A percentile compares a stretch with the other conserved stretches of the same genome.
These are phyloP conservation scores for Silene uniflora DNA, from an alignment of 148 eudicot species.

Conservation along the genomic window DNA sequence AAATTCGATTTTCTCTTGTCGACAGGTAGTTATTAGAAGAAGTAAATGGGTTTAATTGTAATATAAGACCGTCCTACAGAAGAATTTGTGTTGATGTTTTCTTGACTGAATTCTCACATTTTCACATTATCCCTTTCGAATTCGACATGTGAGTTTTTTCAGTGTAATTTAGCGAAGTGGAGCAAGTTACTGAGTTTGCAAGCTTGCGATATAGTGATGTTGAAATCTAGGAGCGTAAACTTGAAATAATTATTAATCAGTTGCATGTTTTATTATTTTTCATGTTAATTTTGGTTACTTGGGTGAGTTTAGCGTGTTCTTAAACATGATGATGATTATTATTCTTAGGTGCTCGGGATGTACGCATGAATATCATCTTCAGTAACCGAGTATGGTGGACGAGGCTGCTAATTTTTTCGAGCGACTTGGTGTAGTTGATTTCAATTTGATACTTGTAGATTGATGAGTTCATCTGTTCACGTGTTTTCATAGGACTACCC, in stretches of 20 bases:
- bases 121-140: neutral
- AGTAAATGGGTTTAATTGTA: no score
- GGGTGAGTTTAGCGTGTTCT: neutral
- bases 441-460: slow-evolving; percentile 69
- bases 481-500: neutral
- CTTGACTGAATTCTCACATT: neutral
- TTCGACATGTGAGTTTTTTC: neutral
- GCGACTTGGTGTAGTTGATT: slow-evolving; percentile 54
- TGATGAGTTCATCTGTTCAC: slow-evolving; percentile 43
- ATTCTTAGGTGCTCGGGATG: slow-evolving; percentile 79
- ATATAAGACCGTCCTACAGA: no score
- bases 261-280: neutral
- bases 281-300: neutral
- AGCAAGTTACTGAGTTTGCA: no score
- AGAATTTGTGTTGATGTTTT: no score
- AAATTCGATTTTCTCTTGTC: no score
- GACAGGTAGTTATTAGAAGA: no score
- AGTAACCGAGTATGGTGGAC: slow-evolving; percentile 58
- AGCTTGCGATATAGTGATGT: no score
- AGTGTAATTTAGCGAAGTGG: no score
- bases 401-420: slow-evolving; percentile 66
- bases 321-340: neutral
- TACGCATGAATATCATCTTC: slow-evolving; percentile 71
- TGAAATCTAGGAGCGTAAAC: neutral
- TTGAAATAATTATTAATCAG: neutral